Evolutionary conservation across 2,329 filamentous ascomycete species (phyloP).

Genomic region (Lachnellula subtilissima): DNA sequence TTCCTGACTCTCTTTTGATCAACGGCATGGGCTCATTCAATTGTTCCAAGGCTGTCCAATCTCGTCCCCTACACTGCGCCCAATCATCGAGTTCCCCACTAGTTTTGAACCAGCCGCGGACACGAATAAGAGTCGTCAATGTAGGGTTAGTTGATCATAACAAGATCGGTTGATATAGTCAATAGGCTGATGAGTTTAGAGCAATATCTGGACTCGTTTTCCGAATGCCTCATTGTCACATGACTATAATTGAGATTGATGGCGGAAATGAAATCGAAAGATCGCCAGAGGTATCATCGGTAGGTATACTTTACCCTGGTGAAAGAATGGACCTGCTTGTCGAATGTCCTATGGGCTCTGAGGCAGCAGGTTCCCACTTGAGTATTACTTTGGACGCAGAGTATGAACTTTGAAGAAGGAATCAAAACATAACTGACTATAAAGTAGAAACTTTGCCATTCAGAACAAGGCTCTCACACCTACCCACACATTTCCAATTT

Average conservation of each 20-base stretch:
- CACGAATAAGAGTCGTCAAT: conserved; percentile 38
- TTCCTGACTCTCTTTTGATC: conserved; percentile 42
- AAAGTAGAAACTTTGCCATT: neutral
- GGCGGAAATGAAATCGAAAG: conserved; percentile 33
- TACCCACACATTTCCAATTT: neutral
- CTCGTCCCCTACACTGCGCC: conserved; percentile 40
- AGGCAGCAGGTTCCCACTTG: neutral
- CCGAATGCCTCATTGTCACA: conserved; percentile 26
- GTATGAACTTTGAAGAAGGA: neutral
- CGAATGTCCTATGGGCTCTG: neutral
- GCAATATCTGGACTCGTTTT: conserved; percentile 38
- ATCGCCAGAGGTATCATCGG: conserved; percentile 23
- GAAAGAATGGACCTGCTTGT: conserved; percentile 39
- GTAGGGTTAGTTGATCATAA: conserved; percentile 31
- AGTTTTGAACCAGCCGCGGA: conserved; percentile 21
- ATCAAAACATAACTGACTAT: neutral
- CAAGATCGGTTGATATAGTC: neutral
- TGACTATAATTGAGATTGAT: conserved; percentile 37
- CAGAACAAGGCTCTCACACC: neutral
- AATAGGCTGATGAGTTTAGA: conserved; percentile 18
- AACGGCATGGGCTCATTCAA: conserved; percentile 42
- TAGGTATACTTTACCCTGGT: conserved; percentile 34
- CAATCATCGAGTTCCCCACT: conserved; percentile 7
- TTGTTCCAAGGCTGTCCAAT: conserved; percentile 40
- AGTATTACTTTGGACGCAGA: neutral